A percentile compares a stretch with the other conserved stretches of the same genome.
Conservation (phyloP, 106 monocot species). For the Dendrobium huoshanense region DNA sequence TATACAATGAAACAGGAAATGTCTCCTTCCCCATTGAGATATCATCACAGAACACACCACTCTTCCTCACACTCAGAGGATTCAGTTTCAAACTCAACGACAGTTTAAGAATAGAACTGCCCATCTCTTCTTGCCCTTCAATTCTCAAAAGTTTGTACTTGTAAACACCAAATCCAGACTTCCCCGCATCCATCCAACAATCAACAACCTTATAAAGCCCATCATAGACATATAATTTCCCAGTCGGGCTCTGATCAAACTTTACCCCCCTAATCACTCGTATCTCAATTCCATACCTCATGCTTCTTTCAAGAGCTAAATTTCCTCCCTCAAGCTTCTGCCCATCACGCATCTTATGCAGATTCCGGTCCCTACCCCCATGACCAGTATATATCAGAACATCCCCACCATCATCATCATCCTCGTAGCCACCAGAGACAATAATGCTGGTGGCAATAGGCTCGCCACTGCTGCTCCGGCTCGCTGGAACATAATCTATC, state of each 20-base stretch:
- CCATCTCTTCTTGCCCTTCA: constrained; percentile 61
- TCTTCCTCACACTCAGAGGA: constrained; percentile 31
- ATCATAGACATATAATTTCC: constrained; percentile 58
- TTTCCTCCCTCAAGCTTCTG: constrained; percentile 71
- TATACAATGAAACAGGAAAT: constrained; percentile 58
- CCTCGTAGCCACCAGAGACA: constrained; percentile 75
- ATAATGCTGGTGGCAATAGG: constrained; percentile 71
- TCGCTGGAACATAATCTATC: constrained; percentile 50
- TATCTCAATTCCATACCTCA: constrained; percentile 68
- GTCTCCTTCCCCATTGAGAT: constrained; percentile 73
- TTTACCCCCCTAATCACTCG: constrained; percentile 55
- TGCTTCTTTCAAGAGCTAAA: constrained; percentile 52
- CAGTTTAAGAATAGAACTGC: constrained; percentile 27
- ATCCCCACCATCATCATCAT: constrained; percentile 59
- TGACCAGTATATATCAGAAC: constrained; percentile 64
- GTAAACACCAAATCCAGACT: constrained; percentile 63
- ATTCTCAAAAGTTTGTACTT: constrained; percentile 64
- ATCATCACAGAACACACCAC: constrained; percentile 62
- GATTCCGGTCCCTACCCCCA: constrained; percentile 44
- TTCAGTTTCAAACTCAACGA: constrained; percentile 54
- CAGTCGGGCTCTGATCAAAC: constrained; percentile 23
- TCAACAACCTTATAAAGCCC: constrained; percentile 58
- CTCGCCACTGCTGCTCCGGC: constrained; percentile 33
- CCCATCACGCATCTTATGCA: constrained; percentile 19
- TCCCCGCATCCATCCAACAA: constrained; percentile 60